phyloP scores from a whole-genome alignment of 257 asterid genomes.

The Solanum bukasovii region DNA sequence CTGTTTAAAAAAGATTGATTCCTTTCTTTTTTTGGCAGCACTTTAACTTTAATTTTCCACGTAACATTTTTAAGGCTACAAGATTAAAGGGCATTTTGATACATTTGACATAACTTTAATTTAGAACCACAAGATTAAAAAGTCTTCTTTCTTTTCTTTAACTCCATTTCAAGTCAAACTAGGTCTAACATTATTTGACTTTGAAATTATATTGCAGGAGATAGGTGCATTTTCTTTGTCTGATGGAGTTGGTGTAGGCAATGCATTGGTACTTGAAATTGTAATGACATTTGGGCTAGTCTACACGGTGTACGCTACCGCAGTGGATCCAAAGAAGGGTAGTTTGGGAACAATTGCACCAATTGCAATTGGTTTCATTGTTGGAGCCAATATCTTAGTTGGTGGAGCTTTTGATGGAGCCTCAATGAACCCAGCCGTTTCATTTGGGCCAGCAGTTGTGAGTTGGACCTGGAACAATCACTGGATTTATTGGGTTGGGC shows the following conservation, averaged over 20 bases:
- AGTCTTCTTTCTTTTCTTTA: no score
- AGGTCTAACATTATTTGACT: neutral
- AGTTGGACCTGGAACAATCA: conserved; percentile 36
- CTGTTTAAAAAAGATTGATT: no score
- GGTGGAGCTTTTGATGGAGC: conserved; percentile 38
- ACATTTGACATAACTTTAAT: no score
- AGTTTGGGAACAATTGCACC: conserved; percentile 39
- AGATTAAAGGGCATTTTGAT: no score
- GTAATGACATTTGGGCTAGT: conserved; percentile 43
- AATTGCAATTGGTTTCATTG: conserved; percentile 38
- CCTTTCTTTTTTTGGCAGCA: no score
- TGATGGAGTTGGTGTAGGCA: conserved; percentile 20
- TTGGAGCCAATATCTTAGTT: conserved; percentile 39
- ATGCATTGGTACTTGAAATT: conserved; percentile 28
- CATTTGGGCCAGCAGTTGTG: conserved; percentile 35
- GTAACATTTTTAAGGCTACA: no score
- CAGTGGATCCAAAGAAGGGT: conserved; percentile 42
- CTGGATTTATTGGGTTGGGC: conserved; percentile 46
- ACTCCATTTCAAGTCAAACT: no score
- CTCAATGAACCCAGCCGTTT: conserved; percentile 34
- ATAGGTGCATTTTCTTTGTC: conserved; percentile 23
- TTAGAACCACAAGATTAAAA: no score
- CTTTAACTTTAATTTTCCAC: no score
- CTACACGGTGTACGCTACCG: conserved; percentile 45
- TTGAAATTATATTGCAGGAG: conserved; percentile 5